phyloP scores from a whole-genome alignment of 805 yeast species.

The Zygoascus tannicola region DNA sequence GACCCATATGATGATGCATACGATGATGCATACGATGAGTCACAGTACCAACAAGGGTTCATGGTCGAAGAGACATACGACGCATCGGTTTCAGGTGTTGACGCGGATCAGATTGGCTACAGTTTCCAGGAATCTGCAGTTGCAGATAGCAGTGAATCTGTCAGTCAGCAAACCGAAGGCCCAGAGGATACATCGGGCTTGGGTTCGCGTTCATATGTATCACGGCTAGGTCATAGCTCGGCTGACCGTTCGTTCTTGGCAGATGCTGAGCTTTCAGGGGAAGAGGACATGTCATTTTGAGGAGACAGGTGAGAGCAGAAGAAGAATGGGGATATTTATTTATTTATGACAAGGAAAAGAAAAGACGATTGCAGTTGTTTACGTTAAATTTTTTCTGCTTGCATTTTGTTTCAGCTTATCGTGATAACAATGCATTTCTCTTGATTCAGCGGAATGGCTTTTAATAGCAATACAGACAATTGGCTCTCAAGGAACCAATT shows the following conservation, averaged over 20 bases:
- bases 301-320: too few species aligned
- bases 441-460: too few species aligned
- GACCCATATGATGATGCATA: too few species aligned
- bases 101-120: neutral
- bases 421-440: too few species aligned
- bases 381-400: too few species aligned
- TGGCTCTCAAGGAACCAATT: too few species aligned
- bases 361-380: too few species aligned
- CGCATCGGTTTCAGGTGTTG: neutral
- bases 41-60: slow-evolving; percentile 16
- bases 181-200: neutral
- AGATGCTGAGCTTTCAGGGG: neutral
- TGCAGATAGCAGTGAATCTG: neutral
- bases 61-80: slow-evolving; percentile 18
- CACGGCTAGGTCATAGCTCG: neutral
- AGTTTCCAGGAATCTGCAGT: neutral
- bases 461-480: too few species aligned
- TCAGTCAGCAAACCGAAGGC: neutral
- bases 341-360: too few species aligned
- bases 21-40: slow-evolving; percentile 16
- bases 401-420: too few species aligned
- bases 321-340: too few species aligned
- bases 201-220: neutral
- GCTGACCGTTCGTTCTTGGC: neutral
- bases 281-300: slow-evolving; percentile 1